Conservation (phyloP, 345 rosid genomes). For the Eucalyptus regnans region DNA sequence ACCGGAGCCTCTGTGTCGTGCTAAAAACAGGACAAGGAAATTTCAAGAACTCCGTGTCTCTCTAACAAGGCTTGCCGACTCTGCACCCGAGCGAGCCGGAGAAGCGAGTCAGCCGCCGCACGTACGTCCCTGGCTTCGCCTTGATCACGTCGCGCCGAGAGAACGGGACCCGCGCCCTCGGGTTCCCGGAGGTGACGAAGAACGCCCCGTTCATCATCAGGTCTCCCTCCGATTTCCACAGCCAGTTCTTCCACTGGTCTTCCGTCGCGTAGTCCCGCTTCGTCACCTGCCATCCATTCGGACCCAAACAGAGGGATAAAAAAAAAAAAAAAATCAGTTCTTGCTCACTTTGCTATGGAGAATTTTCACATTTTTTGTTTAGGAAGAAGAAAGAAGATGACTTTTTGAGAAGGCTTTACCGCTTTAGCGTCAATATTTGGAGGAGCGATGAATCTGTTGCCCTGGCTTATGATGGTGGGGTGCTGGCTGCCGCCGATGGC, state of each 20-base stretch:
- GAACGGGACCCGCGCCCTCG: neutral
- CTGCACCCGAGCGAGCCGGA: constrained; percentile 11
- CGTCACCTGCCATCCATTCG: constrained; percentile 13
- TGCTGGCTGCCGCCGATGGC: constrained; percentile 56
- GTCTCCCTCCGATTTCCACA: constrained; percentile 27
- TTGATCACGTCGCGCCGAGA: constrained; percentile 4
- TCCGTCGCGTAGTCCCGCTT: constrained; percentile 22
- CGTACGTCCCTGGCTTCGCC: constrained; percentile 12
- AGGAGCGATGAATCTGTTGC: constrained; percentile 75
- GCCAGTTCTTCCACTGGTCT: constrained; percentile 27
- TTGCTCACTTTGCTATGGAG: neutral
- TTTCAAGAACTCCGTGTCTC: neutral
- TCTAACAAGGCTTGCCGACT: constrained; percentile 18
- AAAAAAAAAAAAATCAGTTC: neutral
- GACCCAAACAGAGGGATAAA: neutral
- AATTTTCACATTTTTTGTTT: neutral
- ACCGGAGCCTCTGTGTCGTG: neutral
- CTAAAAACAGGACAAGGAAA: neutral
- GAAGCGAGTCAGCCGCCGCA: constrained; percentile 12
- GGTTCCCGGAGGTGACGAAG: constrained; percentile 15
- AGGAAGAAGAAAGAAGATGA: neutral
- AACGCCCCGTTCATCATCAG: constrained; percentile 28
- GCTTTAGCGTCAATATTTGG: constrained; percentile 20
- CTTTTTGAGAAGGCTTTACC: neutral
- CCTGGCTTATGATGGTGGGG: constrained; percentile 69